These are phyloP conservation scores for Nakazawaea molendinolei DNA, from an alignment of 805 yeast species.

Conservation along the genomic window DNA sequence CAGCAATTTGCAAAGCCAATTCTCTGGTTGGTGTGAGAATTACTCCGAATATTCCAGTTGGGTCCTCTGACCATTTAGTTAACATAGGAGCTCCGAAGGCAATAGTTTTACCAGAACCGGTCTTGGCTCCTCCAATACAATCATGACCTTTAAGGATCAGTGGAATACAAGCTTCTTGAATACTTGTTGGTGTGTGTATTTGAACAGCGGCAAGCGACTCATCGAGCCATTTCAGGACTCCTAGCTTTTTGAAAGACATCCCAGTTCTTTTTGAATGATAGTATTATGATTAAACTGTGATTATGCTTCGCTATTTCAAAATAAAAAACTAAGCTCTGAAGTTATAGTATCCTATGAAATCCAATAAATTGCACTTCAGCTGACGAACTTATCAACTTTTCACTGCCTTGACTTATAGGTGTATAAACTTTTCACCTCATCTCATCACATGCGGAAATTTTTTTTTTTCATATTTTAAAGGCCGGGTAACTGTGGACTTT, in stretches of 20 bases:
- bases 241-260: constrained; percentile 50
- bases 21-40: constrained; percentile 91
- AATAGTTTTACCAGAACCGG: constrained; percentile 96
- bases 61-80: constrained; percentile 91
- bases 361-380: no score
- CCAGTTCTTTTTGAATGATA: constrained; percentile 5
- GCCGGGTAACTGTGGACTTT: no score
- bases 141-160: constrained; percentile 75
- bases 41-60: constrained; percentile 85
- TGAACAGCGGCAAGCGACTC: constrained; percentile 80
- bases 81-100: constrained; percentile 98
- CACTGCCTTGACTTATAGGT: no score
- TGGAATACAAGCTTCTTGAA: constrained; percentile 87
- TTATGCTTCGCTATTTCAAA: no score
- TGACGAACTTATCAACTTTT: no score
- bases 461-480: constrained; percentile 8
- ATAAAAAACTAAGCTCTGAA: no score
- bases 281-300: background rate
- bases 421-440: no score
- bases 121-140: constrained; percentile 97
- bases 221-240: constrained; percentile 79
- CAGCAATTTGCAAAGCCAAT: constrained; percentile 93
- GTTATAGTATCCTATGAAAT: no score
- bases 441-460: constrained; percentile 1
- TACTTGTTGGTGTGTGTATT: constrained; percentile 75